These are phyloP conservation scores for Neospermospora avenae DNA, from an alignment of 2,329 filamentous ascomycete genomes.

Conservation along the genomic window DNA sequence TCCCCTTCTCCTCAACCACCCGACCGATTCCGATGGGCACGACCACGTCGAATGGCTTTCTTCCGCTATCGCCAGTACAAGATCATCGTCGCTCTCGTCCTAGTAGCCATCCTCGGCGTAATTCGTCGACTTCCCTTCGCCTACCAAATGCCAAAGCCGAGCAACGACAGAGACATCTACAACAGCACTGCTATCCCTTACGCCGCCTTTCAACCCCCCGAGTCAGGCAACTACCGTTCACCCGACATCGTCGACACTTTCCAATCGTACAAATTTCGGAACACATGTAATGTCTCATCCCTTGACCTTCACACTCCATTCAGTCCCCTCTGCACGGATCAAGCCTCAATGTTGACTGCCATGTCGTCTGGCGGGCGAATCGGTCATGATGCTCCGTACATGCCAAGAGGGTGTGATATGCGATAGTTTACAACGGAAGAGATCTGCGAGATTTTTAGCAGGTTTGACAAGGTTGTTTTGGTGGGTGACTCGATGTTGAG, in stretches of 20 bases:
- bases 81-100: slow-evolving; percentile 13
- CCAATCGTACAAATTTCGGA: slow-evolving; percentile 41
- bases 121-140: neutral
- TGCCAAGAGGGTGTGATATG: slow-evolving; percentile 45
- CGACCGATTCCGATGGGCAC: slow-evolving; percentile 21
- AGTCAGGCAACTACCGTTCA: slow-evolving; percentile 13
- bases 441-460: slow-evolving; percentile 43
- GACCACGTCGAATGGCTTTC: slow-evolving; percentile 21
- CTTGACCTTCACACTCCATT: slow-evolving; percentile 40
- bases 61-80: slow-evolving; percentile 19
- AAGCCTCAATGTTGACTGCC: slow-evolving; percentile 37
- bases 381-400: slow-evolving; percentile 44
- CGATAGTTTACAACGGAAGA: slow-evolving; percentile 45
- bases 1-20: neutral
- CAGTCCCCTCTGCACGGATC: slow-evolving; percentile 38
- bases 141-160: neutral
- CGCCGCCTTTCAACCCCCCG: slow-evolving; percentile 22
- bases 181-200: slow-evolving; percentile 12
- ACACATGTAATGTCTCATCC: slow-evolving; percentile 43
- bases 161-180: neutral
- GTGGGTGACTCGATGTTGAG: slow-evolving; percentile 48
- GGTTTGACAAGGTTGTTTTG: slow-evolving; percentile 46
- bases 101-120: slow-evolving; percentile 13
- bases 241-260: slow-evolving; percentile 38
- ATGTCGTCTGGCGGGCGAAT: slow-evolving; percentile 42